Percentiles rank a stretch among this genome's conserved stretches.
Evolutionary conservation across 169 alveolate species (phyloP).

Genomic region (Eimeria necatrix): DNA sequence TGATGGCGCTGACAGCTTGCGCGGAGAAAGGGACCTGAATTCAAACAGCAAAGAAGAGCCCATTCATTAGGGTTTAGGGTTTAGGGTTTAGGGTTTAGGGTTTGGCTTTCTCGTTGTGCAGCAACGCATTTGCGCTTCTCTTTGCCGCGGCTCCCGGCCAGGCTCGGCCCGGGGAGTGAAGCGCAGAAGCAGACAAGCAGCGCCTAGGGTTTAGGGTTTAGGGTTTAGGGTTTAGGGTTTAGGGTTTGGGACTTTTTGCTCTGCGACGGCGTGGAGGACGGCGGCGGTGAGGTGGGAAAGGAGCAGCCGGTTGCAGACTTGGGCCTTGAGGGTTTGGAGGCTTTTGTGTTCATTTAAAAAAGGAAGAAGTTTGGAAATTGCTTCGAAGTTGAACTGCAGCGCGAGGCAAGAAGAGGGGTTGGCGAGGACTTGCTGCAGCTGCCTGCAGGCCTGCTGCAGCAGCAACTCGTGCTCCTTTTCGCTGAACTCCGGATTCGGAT

Average conservation of each 20-base stretch:
- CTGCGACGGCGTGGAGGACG: constrained; percentile 41
- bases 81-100: background rate
- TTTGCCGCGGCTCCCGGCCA: too few species aligned
- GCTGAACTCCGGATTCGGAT: background rate
- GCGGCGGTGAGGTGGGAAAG: constrained; percentile 42
- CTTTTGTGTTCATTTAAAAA: constrained; percentile 8
- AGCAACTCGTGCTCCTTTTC: background rate
- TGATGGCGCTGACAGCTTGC: constrained; percentile 14
- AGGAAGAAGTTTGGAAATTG: constrained; percentile 36
- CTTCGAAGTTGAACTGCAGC: constrained; percentile 39
- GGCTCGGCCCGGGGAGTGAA: too few species aligned
- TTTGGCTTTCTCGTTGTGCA: constrained; percentile 8
- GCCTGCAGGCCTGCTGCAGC: background rate
- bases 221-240: background rate
- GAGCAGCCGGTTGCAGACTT: constrained; percentile 33
- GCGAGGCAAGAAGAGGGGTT: constrained; percentile 38
- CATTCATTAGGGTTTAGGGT: background rate
- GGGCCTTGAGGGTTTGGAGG: background rate
- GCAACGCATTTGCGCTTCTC: background rate
- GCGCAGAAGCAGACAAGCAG: background rate
- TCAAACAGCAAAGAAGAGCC: background rate
- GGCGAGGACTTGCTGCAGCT: background rate
- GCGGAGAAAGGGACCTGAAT: background rate
- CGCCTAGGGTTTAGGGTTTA: background rate
- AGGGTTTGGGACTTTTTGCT: background rate